phyloP scores from a whole-genome alignment of 345 rosid genomes.

The Fremontodendron californicum region DNA sequence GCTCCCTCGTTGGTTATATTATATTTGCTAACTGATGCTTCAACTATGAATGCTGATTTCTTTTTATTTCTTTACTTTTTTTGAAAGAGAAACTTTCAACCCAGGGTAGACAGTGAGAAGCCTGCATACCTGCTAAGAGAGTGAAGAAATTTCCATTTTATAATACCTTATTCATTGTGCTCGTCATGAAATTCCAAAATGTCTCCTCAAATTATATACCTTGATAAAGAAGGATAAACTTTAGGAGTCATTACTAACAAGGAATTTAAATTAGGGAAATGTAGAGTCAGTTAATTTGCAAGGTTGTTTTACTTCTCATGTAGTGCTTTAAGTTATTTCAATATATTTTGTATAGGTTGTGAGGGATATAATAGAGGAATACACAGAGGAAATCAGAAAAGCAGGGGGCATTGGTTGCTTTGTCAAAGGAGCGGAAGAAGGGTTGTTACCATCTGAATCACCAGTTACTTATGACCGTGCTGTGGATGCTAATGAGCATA shows the following conservation, averaged over 20 bases:
- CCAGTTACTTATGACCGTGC: constrained; percentile 17
- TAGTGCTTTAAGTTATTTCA: constrained; percentile 13
- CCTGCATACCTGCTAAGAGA: background rate
- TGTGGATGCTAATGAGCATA: constrained; percentile 17
- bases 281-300: background rate
- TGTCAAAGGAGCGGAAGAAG: constrained; percentile 46
- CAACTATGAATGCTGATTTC: background rate
- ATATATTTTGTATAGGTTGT: constrained; percentile 45
- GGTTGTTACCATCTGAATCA: constrained; percentile 25
- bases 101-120: background rate
- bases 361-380: constrained; percentile 81
- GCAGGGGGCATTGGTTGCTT: constrained; percentile 91
- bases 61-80: background rate
- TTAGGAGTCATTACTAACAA: background rate
- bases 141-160: background rate
- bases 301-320: background rate
- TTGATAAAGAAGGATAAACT: background rate
- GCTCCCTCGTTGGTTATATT: background rate
- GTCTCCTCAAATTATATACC: background rate
- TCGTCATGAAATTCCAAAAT: background rate
- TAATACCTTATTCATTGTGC: background rate
- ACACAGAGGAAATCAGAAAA: constrained; percentile 70
- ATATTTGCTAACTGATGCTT: background rate
- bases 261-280: background rate
- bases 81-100: background rate